Percentiles rank a stretch among this genome's conserved stretches.
phyloP scores from a whole-genome alignment of 257 asterid genomes.

The Solanum raphanifolium region DNA sequence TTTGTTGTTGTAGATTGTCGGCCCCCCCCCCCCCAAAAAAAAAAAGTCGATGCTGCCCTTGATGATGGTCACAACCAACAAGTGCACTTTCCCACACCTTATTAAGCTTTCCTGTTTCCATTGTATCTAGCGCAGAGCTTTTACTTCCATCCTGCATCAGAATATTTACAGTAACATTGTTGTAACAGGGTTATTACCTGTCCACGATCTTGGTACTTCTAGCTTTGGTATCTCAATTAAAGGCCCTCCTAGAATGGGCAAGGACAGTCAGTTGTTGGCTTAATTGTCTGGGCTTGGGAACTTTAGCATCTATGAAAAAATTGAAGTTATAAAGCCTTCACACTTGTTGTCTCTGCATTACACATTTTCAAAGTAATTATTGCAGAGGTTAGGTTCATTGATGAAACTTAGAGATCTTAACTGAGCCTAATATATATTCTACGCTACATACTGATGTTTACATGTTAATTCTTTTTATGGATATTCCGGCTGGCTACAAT shows the following conservation, averaged over 20 bases:
- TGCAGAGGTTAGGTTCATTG: neutral
- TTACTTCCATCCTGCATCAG: neutral
- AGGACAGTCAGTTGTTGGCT: neutral
- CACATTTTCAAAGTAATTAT: neutral
- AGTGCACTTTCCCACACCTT: neutral
- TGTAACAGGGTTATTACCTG: neutral
- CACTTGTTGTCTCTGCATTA: neutral
- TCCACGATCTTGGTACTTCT: neutral
- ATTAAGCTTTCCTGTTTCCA: neutral
- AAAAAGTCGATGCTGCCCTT: neutral
- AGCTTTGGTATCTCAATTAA: neutral
- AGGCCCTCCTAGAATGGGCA: neutral
- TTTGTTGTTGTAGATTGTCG: too few species aligned
- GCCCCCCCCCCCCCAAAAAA: too few species aligned
- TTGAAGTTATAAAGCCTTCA: neutral
- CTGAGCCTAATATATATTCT: neutral
- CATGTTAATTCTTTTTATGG: neutral
- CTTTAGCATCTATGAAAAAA: neutral
- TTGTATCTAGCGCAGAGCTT: neutral
- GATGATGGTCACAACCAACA: neutral
- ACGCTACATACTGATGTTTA: neutral
- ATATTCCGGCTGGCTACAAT: neutral
- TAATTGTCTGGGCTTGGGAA: neutral
- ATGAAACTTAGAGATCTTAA: neutral
- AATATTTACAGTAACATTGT: neutral